Evolutionary conservation across 495 filamentous ascomycete species (phyloP).

Genomic region (Penicillium chermesinum): DNA sequence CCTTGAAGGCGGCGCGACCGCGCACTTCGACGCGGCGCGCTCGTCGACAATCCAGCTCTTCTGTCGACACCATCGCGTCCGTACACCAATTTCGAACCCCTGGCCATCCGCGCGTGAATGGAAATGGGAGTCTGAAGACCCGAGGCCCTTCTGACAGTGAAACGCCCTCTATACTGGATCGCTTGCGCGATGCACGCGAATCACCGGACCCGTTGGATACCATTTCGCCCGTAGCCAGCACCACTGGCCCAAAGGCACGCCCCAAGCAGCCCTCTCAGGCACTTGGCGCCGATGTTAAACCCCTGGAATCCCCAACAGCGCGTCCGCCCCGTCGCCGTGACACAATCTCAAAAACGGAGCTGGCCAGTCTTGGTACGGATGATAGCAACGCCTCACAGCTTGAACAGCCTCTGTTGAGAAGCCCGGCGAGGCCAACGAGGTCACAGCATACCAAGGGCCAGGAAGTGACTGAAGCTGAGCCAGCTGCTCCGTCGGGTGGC

Average conservation of each 20-base stretch:
- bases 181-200: slow-evolving; percentile 16
- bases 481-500: slow-evolving; percentile 1
- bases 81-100: slow-evolving; percentile 13
- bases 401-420: neutral
- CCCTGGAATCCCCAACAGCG: slow-evolving; percentile 7
- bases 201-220: slow-evolving; percentile 40
- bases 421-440: slow-evolving; percentile 1
- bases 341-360: slow-evolving; percentile 3
- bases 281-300: slow-evolving; percentile 5
- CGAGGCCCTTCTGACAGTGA: slow-evolving; percentile 11
- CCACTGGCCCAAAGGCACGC: slow-evolving; percentile 8
- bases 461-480: slow-evolving; percentile 4
- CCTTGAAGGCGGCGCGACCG: slow-evolving; percentile 19
- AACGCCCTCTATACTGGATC: slow-evolving; percentile 9
- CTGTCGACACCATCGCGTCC: slow-evolving; percentile 17
- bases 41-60: slow-evolving; percentile 15
- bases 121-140: slow-evolving; percentile 14
- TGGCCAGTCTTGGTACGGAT: slow-evolving; percentile 3
- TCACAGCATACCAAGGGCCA: slow-evolving; percentile 6
- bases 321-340: slow-evolving; percentile 16
- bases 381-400: neutral
- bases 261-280: slow-evolving; percentile 4
- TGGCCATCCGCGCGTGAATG: slow-evolving; percentile 18
- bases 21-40: slow-evolving; percentile 15
- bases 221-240: slow-evolving; percentile 25